phyloP scores from a whole-genome alignment of 2,329 filamentous ascomycete species.

The Ophiobolus disseminans region DNA sequence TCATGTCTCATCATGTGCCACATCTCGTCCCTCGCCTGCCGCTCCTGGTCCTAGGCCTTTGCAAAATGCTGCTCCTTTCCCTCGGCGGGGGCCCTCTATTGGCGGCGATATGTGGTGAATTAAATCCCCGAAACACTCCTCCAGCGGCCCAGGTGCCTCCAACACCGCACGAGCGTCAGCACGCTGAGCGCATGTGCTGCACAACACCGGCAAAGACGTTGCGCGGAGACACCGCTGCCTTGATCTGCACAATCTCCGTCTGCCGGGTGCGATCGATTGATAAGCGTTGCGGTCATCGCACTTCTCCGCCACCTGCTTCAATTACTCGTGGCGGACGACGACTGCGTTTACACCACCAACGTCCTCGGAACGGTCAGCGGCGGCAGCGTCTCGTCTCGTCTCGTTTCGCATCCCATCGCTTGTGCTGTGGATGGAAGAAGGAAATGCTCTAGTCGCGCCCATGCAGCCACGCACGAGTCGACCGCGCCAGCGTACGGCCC shows the following conservation, averaged over 20 bases:
- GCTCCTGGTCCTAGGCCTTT: conserved; percentile 9
- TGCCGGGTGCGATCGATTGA: background rate
- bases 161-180: conserved; percentile 6
- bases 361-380: background rate
- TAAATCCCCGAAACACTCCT: conserved; percentile 19
- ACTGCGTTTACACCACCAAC: background rate
- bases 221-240: background rate
- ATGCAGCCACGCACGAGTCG: background rate
- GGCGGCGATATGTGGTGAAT: conserved; percentile 8
- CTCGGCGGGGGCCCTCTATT: conserved; percentile 5
- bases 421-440: background rate
- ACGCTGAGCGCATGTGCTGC: conserved; percentile 2
- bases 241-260: conserved; percentile 8
- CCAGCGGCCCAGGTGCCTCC: conserved; percentile 6
- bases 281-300: background rate
- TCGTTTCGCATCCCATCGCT: background rate
- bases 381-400: background rate
- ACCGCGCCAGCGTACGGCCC: background rate
- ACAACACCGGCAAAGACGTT: conserved; percentile 7
- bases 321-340: background rate
- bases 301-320: no score
- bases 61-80: conserved; percentile 12
- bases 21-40: conserved; percentile 22
- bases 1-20: conserved; percentile 25
- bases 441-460: background rate